Evolutionary conservation across 306 rosid genomes (phyloP), one percentile per base, ranked within the genome.

Genomic region (Prunus fruticosa): DNA sequence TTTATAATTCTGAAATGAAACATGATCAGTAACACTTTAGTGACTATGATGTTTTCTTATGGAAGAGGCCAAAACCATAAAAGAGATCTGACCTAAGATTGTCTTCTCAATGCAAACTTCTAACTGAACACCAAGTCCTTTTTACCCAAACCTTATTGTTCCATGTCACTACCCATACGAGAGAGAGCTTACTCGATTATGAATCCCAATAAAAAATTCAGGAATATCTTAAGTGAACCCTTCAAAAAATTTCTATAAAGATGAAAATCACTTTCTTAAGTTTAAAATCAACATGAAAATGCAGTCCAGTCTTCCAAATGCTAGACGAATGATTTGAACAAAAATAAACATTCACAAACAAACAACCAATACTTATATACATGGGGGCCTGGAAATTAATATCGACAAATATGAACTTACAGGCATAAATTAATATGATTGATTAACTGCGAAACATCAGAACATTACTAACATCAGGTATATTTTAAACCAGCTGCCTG

Each of bases 401-500:
- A 43, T 65, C 2, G 38, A 71, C 6, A 77, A 20, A 49, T 72
- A 69, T 76, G 52, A 83, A 75, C 81, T 79, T 47, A 65, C 79
- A 69, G 6, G 69, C 60, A 45, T 34, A 34, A 12, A 78, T 61
- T 70, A 61, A 79, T 58, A 82, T 69, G 71, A 22, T 61, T 65
- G 38, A 65, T 68, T 76, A 23, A 72, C 73, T 11, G 49, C 28
- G 4, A 80, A 78, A 84, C 76, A 86, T 73, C 78, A 73, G 45
- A 66, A 68, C 23, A 69, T 22, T 32, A 73, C 62, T 38, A 78
- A 71, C 54, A 73, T 47, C 82, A 22, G 38, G 12, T 12, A 82
- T 54, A 68, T 38, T 60, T 77, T 68, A 88, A 67, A 79, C 56
- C 81, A 47, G 27, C 82, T 63, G 76, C 84, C 71, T 64, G 77